phyloP scores from a whole-genome alignment of 1,139 yeast species.

The Scheffersomyces illinoinensis region DNA sequence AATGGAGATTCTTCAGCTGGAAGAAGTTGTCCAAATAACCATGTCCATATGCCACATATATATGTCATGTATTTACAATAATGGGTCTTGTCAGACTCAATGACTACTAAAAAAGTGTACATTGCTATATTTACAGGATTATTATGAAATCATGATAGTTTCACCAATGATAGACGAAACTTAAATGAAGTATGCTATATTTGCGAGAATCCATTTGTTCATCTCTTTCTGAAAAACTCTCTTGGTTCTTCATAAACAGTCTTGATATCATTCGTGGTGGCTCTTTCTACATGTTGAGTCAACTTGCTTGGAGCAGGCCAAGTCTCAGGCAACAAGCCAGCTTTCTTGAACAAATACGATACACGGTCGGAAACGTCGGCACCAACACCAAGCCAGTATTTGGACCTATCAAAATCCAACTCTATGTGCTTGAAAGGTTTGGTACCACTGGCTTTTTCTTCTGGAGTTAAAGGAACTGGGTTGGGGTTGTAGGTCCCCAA shows the following conservation, averaged over 20 bases:
- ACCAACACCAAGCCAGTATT: constrained; percentile 98
- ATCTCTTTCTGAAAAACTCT: constrained; percentile 36
- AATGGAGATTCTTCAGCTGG: not conserved
- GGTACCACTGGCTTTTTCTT: constrained; percentile 51
- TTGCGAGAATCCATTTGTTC: constrained; percentile 1
- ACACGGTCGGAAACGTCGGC: constrained; percentile 92
- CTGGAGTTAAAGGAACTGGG: constrained; percentile 68
- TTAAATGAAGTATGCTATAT: not conserved
- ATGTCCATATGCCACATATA: not conserved
- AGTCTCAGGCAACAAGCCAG: constrained; percentile 69
- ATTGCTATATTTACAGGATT: not conserved
- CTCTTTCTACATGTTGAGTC: constrained; percentile 34
- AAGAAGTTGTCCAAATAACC: not conserved
- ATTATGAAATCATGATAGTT: not conserved
- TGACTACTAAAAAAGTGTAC: not conserved
- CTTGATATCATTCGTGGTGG: constrained; percentile 27
- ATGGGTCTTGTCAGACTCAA: not conserved
- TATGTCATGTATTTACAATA: not conserved
- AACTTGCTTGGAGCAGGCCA: constrained; percentile 59
- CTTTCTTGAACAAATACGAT: constrained; percentile 72
- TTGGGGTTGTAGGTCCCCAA: constrained; percentile 91
- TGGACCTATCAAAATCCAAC: constrained; percentile 86
- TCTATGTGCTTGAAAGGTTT: constrained; percentile 76
- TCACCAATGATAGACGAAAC: not conserved
- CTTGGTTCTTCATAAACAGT: constrained; percentile 35